These are phyloP conservation scores for Botryotinia narcissicola DNA, from an alignment of 2,329 filamentous ascomycete species.

Conservation along the genomic window DNA sequence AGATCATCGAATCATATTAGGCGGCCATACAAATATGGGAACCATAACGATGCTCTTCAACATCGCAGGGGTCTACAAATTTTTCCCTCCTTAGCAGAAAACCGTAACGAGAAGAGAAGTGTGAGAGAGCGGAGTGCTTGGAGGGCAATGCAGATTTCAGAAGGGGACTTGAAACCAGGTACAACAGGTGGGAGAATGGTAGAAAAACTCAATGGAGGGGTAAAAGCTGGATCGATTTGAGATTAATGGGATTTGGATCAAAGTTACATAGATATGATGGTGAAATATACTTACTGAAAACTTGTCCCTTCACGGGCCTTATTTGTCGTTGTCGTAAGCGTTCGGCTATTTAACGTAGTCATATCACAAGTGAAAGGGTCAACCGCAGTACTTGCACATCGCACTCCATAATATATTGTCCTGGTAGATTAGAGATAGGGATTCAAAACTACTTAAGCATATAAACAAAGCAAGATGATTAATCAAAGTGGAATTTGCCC, in stretches of 20 bases:
- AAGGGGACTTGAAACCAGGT: background rate
- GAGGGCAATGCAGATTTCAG: background rate
- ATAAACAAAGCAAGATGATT: background rate
- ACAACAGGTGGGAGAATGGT: background rate
- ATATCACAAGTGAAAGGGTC: background rate
- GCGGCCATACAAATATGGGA: background rate
- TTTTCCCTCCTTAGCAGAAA: background rate
- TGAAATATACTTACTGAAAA: background rate
- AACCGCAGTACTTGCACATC: background rate
- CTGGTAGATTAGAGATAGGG: background rate
- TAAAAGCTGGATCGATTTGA: background rate
- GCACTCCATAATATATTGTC: background rate
- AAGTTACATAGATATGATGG: background rate
- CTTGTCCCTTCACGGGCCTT: background rate
- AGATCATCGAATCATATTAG: background rate
- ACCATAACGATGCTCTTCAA: background rate
- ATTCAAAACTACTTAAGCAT: background rate
- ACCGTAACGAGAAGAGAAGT: background rate
- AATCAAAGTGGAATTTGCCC: background rate
- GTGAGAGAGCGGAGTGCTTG: background rate
- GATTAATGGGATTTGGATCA: background rate
- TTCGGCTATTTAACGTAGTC: background rate
- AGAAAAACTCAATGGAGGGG: background rate
- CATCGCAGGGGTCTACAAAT: background rate
- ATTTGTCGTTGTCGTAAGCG: background rate